Evolutionary conservation across 345 rosid genomes (phyloP).

Genomic region (Eucalyptus fibrosa): DNA sequence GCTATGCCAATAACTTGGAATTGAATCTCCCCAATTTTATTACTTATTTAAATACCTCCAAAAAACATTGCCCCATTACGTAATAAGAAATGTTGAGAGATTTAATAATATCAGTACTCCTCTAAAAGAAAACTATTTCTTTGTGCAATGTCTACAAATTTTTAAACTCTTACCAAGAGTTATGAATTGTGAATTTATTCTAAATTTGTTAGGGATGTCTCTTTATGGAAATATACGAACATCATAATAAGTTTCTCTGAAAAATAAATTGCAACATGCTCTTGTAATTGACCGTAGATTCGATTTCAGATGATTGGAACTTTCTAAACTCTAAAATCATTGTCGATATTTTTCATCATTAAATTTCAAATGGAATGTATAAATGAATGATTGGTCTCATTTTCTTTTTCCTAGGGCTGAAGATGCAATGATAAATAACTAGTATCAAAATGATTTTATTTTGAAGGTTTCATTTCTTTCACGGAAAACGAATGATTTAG

Average conservation of each 20-base stretch:
- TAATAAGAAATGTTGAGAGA: not conserved
- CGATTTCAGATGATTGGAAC: not conserved
- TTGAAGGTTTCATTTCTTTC: not conserved
- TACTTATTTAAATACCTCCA: not conserved
- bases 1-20: not conserved
- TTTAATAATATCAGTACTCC: not conserved
- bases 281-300: not conserved
- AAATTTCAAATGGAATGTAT: not conserved
- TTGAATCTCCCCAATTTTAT: not conserved
- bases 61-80: not conserved
- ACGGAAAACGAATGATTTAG: rapidly evolving
- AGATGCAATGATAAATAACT: not conserved
- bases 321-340: not conserved
- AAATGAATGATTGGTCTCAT: not conserved
- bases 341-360: not conserved
- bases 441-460: not conserved
- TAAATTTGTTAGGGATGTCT: not conserved
- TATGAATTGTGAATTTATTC: not conserved
- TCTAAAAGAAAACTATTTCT: not conserved
- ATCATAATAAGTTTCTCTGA: not conserved
- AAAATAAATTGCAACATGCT: not conserved
- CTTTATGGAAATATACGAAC: not conserved
- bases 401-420: not conserved
- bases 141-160: not conserved
- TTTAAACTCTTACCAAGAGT: not conserved